Evolutionary conservation across 73 alveolate genomes (phyloP).

Genomic region (Durusdinium trenchii): DNA sequence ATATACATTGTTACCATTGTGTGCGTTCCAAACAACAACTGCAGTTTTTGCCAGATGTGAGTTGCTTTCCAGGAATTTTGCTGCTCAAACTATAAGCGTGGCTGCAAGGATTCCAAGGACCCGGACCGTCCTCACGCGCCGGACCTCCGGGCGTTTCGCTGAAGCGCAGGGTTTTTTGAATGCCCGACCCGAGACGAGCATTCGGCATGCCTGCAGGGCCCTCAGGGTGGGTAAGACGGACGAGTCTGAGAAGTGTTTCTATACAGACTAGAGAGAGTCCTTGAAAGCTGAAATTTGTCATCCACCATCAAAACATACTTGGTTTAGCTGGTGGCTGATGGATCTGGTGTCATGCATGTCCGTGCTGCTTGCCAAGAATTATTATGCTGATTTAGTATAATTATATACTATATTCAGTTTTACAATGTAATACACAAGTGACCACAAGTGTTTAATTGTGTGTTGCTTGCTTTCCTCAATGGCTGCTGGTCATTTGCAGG

Average conservation of each 20-base stretch:
- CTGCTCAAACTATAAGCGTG: conserved; percentile 92
- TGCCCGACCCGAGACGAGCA: not conserved
- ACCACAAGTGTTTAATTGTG: no score
- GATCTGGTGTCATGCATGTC: not conserved
- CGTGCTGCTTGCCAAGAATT: not conserved
- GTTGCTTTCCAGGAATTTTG: conserved; percentile 33
- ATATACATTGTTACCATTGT: no score
- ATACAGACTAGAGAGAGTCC: not conserved
- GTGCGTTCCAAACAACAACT: no score
- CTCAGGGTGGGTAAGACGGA: not conserved
- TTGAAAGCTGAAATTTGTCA: not conserved
- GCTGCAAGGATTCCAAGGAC: conserved; percentile 65
- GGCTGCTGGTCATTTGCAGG: no score
- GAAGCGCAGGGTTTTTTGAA: no score
- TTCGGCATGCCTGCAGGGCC: not conserved
- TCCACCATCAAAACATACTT: not conserved
- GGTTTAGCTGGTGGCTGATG: not conserved
- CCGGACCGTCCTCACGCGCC: no score
- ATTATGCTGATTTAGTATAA: no score
- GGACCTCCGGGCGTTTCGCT: no score
- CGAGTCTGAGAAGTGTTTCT: not conserved
- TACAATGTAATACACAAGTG: no score
- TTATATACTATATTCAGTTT: no score
- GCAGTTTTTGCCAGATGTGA: not conserved
- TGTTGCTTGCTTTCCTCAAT: no score